Percentiles rank a stretch among this genome's conserved stretches.
Conservation (phyloP, 169 alveolate species). For the Plasmodium vivax region DNA sequence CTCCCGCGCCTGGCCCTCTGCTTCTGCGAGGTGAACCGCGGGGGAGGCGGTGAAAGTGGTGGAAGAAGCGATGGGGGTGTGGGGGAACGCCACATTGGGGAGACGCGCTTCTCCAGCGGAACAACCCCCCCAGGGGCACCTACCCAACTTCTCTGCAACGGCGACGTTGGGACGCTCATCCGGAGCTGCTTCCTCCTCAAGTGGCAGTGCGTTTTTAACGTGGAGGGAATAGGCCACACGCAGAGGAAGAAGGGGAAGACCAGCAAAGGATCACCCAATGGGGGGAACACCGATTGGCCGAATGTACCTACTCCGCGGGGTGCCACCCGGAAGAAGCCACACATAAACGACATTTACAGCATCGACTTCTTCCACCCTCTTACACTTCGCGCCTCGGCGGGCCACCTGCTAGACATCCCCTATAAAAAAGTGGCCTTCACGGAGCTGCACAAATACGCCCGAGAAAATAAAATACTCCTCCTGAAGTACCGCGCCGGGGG, state of each 20-base stretch:
- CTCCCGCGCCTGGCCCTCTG: conserved; percentile 59
- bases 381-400: conserved; percentile 62
- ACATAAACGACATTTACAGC: conserved; percentile 26
- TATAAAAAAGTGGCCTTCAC: conserved; percentile 23
- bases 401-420: conserved; percentile 57
- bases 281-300: background rate
- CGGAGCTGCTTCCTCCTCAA: conserved; percentile 58
- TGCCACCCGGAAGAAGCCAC: background rate
- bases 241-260: background rate
- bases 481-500: conserved; percentile 11
- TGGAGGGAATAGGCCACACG: background rate
- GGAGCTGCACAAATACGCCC: conserved; percentile 30
- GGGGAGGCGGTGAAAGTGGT: background rate
- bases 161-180: conserved; percentile 68
- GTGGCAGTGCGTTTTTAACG: conserved; percentile 68
- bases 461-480: conserved; percentile 55
- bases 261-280: background rate
- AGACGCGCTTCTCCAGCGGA: background rate
- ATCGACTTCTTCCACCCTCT: conserved; percentile 69
- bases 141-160: conserved; percentile 49
- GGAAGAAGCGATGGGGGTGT: background rate
- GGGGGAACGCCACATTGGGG: background rate
- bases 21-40: conserved; percentile 29
- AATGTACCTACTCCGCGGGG: background rate
- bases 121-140: background rate